A percentile compares a stretch with the other conserved stretches of the same genome.
Evolutionary conservation across 2,329 filamentous ascomycete genomes (phyloP).

Genomic region (Fusarium sp.): DNA sequence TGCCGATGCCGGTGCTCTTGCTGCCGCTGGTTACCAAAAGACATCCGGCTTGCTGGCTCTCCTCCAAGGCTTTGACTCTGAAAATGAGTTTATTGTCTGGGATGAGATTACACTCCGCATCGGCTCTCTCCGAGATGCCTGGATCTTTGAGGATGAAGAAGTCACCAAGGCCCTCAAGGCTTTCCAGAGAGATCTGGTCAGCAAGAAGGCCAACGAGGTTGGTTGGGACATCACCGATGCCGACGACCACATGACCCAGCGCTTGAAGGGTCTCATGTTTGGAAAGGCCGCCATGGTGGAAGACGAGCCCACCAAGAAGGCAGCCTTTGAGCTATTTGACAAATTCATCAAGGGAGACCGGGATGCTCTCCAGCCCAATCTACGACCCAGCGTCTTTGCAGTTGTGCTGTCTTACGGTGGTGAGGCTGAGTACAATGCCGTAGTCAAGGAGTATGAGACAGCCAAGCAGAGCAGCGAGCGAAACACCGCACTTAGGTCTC

Average conservation of each 20-base stretch:
- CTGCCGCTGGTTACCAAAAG: conserved; percentile 91
- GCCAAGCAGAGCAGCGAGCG: conserved; percentile 84
- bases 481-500: conserved; percentile 86
- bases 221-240: conserved; percentile 89
- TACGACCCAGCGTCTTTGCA: conserved; percentile 86
- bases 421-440: conserved; percentile 59
- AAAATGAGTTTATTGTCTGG: conserved; percentile 94
- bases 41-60: conserved; percentile 90
- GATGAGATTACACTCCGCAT: conserved; percentile 88
- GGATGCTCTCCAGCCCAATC: conserved; percentile 89
- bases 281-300: conserved; percentile 83
- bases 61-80: conserved; percentile 84
- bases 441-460: conserved; percentile 46
- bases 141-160: conserved; percentile 81
- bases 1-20: conserved; percentile 89
- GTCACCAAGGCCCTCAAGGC: conserved; percentile 81
- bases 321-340: conserved; percentile 89
- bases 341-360: conserved; percentile 85
- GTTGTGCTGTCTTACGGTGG: conserved; percentile 88
- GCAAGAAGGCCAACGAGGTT: conserved; percentile 83
- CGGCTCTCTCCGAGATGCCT: conserved; percentile 82
- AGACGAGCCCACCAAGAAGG: conserved; percentile 81
- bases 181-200: conserved; percentile 84
- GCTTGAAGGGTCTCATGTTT: conserved; percentile 95
- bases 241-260: conserved; percentile 91